Conservation (phyloP, 2,329 filamentous ascomycete genomes). For the Fusarium sp. region DNA sequence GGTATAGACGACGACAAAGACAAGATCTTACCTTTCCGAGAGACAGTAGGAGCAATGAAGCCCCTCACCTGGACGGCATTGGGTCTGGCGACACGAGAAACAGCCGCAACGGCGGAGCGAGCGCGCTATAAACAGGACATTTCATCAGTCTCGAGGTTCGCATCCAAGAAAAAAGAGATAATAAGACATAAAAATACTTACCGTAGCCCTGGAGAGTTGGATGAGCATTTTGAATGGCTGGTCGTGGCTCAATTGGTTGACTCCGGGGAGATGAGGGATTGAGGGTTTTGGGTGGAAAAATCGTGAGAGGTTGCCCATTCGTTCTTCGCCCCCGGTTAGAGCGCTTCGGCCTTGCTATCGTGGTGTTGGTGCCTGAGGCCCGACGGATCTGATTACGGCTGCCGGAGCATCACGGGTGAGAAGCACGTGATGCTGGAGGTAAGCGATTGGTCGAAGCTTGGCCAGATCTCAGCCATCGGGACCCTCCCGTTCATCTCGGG, state of each 20-base stretch:
- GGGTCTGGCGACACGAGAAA: conserved; percentile 61
- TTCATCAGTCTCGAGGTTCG: conserved; percentile 19
- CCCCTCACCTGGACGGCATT: conserved; percentile 66
- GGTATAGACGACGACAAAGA: conserved; percentile 9
- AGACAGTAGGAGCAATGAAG: conserved; percentile 74
- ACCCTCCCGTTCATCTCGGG: neutral
- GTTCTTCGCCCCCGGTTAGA: conserved; percentile 46
- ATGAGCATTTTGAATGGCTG: conserved; percentile 68
- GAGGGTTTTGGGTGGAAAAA: conserved; percentile 58
- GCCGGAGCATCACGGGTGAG: conserved; percentile 37
- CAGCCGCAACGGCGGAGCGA: conserved; percentile 65
- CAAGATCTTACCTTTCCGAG: conserved; percentile 71
- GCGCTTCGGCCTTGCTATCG: conserved; percentile 43
- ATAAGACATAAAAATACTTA: conserved; percentile 56
- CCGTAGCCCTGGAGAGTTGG: conserved; percentile 70
- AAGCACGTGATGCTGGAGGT: conserved; percentile 9
- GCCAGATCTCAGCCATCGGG: conserved; percentile 9
- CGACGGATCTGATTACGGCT: neutral
- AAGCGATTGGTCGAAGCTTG: conserved; percentile 20
- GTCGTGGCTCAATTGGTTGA: conserved; percentile 64
- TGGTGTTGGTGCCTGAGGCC: conserved; percentile 39
- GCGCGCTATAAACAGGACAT: conserved; percentile 62
- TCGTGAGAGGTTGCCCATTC: conserved; percentile 57
- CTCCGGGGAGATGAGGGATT: conserved; percentile 54
- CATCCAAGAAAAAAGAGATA: neutral